Base-by-base conservation (phyloP, 768 basidiomycete genomes). In the Psilocybe subaeruginosa region DNA sequence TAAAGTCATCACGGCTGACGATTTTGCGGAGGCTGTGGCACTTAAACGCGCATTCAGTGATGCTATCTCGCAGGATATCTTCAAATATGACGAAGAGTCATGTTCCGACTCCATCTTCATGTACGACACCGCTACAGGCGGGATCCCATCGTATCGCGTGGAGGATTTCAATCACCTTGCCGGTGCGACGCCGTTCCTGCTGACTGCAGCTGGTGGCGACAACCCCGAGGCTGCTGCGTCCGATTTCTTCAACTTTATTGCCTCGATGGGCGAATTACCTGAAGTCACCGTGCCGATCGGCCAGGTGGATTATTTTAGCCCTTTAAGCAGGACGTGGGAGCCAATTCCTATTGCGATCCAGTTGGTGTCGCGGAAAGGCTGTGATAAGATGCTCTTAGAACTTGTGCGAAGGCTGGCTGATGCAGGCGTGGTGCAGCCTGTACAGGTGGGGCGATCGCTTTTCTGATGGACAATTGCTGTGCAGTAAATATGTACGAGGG, bases 231-330 rank as follows among this genome's bases (percentile, higher is more conserved):
- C 74, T 0, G 63, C 60, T 48, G 30, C 63, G 9, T 60, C 65
- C 8, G 72, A 76, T 45, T 75, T 70, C 54, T 73, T 76, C 60
- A 73, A 72, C 53, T 75, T 70, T 47, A 43, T 78, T 9, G 72
- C 72, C n/a, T 75, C 77, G 39, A 77, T 77, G 76, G 76, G 68
- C 3, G 76, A 72, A 35, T 63, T 77, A 30, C 76, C 77, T 19
- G 77, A 78, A 61, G 64, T 76, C 14, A 77, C 75, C 8, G 63
- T 77, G 11, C 77, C 77, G 5, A 61, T 78, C 57, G 76, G 77
- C 5, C 73, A 78, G 63, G 75, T 73, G 23, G 47, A 54, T 57
- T 78, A 78, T 69, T 71, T 63, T 50, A 77, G 76, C 56, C 72
- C 72, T 30, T 58, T 78, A 8, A 74, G 68, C 43, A 66, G 69